phyloP scores from a whole-genome alignment of 495 filamentous ascomycete genomes.

The Hypoxylon crocopeplum region DNA sequence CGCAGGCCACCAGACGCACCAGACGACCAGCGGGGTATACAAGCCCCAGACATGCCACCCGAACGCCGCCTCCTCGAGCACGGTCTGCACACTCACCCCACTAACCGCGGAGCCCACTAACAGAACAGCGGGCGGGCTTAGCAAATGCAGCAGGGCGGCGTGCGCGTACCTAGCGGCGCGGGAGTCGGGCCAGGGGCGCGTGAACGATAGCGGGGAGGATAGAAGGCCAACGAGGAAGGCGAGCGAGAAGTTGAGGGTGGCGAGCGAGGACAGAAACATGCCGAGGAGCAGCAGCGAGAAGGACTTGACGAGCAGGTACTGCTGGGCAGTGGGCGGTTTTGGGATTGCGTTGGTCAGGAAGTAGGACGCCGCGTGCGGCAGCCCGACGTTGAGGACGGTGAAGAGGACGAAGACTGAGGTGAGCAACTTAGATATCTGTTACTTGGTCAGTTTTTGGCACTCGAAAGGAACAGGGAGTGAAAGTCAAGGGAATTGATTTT shows the following conservation, averaged over 20 bases:
- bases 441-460: too few relatives aligned
- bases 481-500: too few relatives aligned
- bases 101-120: slow-evolving; percentile 58
- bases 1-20: slow-evolving; percentile 98
- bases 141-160: slow-evolving; percentile 55
- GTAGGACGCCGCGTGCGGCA: slow-evolving; percentile 65
- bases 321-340: slow-evolving; percentile 63
- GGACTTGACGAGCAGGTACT: slow-evolving; percentile 80
- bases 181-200: slow-evolving; percentile 56
- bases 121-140: slow-evolving; percentile 72
- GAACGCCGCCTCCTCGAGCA: slow-evolving; percentile 79
- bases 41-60: slow-evolving; percentile 92
- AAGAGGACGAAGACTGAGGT: slow-evolving; percentile 64
- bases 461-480: too few relatives aligned
- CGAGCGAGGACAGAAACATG: slow-evolving; percentile 87
- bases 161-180: slow-evolving; percentile 35
- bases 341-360: slow-evolving; percentile 49
- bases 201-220: slow-evolving; percentile 76
- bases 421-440: too few relatives aligned
- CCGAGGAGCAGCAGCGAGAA: slow-evolving; percentile 92
- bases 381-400: slow-evolving; percentile 60
- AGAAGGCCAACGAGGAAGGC: slow-evolving; percentile 84
- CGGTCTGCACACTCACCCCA: slow-evolving; percentile 56
- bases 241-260: slow-evolving; percentile 95
- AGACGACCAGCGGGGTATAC: slow-evolving; percentile 89